These are phyloP conservation scores for Saccharomycopsis oosterbeekiorum DNA, from an alignment of 805 yeast genomes.

Conservation along the genomic window DNA sequence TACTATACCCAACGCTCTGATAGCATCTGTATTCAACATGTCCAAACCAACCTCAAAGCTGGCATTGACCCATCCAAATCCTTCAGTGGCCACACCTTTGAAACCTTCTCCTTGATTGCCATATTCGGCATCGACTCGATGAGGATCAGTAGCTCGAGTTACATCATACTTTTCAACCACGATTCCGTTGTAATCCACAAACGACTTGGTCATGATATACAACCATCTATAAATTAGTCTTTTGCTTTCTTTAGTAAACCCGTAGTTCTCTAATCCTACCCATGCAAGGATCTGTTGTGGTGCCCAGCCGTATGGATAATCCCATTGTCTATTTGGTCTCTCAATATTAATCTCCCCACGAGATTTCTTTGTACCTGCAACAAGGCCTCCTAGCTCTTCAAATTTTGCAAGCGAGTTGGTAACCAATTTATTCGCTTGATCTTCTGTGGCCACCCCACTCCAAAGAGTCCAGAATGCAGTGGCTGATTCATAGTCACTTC, in stretches of 20 bases:
- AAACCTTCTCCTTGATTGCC: slow-evolving; percentile 94
- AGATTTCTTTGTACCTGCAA: slow-evolving; percentile 67
- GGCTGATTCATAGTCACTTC: slow-evolving; percentile 68
- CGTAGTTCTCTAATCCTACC: slow-evolving; percentile 74
- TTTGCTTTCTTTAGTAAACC: slow-evolving; percentile 51
- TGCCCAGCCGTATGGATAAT: slow-evolving; percentile 97
- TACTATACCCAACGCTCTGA: slow-evolving; percentile 69
- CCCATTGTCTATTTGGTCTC: slow-evolving; percentile 95
- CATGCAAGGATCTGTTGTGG: slow-evolving; percentile 95
- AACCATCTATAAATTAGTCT: slow-evolving; percentile 82
- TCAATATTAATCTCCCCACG: slow-evolving; percentile 61
- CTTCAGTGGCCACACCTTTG: slow-evolving; percentile 89
- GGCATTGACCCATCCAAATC: slow-evolving; percentile 98
- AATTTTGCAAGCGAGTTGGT: slow-evolving; percentile 50
- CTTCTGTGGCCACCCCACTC: slow-evolving; percentile 58
- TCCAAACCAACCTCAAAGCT: slow-evolving; percentile 67
- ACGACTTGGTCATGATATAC: slow-evolving; percentile 79
- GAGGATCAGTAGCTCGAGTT: slow-evolving; percentile 72
- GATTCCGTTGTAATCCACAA: slow-evolving; percentile 87
- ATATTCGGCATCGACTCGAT: slow-evolving; percentile 77
- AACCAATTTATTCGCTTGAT: slow-evolving; percentile 61
- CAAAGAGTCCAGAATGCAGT: slow-evolving; percentile 91
- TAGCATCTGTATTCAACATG: slow-evolving; percentile 52
- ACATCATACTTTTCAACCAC: slow-evolving; percentile 95
- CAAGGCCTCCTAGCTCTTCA: slow-evolving; percentile 85